Evolutionary conservation across 495 filamentous ascomycete species (phyloP).

Genomic region (Aspergillus ellipticus): DNA sequence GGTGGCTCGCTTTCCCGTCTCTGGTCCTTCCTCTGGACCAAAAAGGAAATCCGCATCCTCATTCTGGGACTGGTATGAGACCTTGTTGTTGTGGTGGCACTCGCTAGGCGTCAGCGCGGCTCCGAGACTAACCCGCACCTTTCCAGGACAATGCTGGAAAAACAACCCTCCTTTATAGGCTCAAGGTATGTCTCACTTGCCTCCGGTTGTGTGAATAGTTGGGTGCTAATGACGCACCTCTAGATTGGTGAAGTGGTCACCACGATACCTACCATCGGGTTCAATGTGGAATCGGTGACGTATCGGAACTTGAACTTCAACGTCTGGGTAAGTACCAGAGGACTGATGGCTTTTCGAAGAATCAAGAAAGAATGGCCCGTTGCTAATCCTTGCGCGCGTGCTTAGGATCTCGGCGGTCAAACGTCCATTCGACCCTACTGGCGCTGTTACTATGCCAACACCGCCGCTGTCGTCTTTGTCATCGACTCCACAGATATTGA

Average conservation of each 20-base stretch:
- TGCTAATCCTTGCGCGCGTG: neutral
- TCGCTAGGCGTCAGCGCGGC: conserved; percentile 1
- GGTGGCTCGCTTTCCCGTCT: conserved; percentile 74
- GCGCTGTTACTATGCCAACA: conserved; percentile 99
- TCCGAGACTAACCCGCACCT: conserved; percentile 18
- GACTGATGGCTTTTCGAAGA: neutral
- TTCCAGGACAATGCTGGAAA: conserved; percentile 95
- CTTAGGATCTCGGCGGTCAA: conserved; percentile 88
- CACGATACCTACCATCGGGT: conserved; percentile 97
- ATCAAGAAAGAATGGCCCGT: neutral
- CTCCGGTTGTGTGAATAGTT: neutral
- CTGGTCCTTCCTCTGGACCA: conserved; percentile 76
- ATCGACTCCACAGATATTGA: conserved; percentile 98
- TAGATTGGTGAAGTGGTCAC: conserved; percentile 98
- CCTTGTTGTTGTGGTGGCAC: neutral
- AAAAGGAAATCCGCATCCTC: conserved; percentile 96
- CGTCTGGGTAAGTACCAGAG: conserved; percentile 71
- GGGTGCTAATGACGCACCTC: conserved; percentile 20
- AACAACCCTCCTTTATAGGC: conserved; percentile 90
- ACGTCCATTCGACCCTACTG: conserved; percentile 97
- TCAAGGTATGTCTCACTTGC: conserved; percentile 66
- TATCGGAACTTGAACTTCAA: conserved; percentile 98
- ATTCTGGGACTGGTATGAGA: conserved; percentile 84
- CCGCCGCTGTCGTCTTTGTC: conserved; percentile 97
- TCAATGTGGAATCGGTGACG: conserved; percentile 97